Base-by-base conservation (phyloP, 257 asterid species). In the Verbascum thapsus region DNA sequence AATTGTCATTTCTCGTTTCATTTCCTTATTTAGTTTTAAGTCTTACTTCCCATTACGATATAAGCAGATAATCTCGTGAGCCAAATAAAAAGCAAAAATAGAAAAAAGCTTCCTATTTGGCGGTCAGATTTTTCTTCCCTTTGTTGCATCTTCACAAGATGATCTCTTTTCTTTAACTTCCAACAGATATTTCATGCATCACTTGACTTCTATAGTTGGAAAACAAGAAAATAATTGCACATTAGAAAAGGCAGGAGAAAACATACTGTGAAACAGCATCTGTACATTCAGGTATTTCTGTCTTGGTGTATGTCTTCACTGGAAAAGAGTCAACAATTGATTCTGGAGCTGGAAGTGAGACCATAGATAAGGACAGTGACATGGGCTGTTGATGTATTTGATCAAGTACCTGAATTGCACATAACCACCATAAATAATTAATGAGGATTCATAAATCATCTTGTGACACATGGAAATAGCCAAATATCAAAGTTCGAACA, bases 381-480 rank as follows among this genome's bases (percentile, higher is more conserved):
- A 81, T 71, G 7, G 96, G 96, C 70, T 91, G 96, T 45, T 85
- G 84, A 72, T 91, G 98, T 62, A 88, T 85, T 83, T 88, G 96
- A 77, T 91, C 98, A 70, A 88, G 83, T 49, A 91, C 95, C 98
- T 91, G 82, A 47, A 76, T 23, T 16, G 55, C 64, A 60, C 26
- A 40, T 11, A 5, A 34, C n/a, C n/a, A n/a, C n/a, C n/a, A n/a
- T n/a, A n/a, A n/a, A n/a, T n/a, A n/a, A n/a, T n/a, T n/a, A 42
- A 42, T 42, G 49, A 11, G 49, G 49, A 42, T 42, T n/a, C 49
- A 42, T 42, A n/a, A 42, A n/a, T 11, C 16, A 4, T 42, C 49
- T 7, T 42, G 17, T 0, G 13, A 12, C n/a, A 42, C 49, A 42
- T 42, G 49, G 49, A n/a, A 15, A 42, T 12, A 16, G 18, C 18